A percentile compares a stretch with the other conserved stretches of the same genome.
These are phyloP conservation scores for Pleurotus sapidus DNA, from an alignment of 768 basidiomycete genomes.

Conservation along the genomic window DNA sequence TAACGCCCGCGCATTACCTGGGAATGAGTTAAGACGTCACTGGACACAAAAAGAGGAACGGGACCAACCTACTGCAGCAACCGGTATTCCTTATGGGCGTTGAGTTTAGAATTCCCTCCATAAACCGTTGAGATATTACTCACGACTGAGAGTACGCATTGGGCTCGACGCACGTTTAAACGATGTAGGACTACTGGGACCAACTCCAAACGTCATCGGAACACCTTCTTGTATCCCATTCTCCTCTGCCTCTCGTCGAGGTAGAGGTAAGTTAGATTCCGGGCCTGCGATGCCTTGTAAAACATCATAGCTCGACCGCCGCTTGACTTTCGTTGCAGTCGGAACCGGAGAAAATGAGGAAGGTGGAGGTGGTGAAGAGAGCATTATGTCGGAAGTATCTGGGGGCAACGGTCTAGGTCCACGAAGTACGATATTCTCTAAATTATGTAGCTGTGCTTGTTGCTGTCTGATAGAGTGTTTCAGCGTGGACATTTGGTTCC, in stretches of 20 bases:
- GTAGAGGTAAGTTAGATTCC: conserved; percentile 72
- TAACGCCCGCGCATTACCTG: conserved; percentile 82
- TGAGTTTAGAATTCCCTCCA: too few relatives aligned
- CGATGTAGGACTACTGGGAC: conserved; percentile 31
- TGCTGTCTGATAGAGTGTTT: conserved; percentile 84
- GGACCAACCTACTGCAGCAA: conserved; percentile 72
- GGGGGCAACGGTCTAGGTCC: conserved; percentile 62
- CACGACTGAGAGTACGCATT: conserved; percentile 77
- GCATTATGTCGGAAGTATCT: conserved; percentile 12
- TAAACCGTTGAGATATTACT: conserved; percentile 25
- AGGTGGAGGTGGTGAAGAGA: conserved; percentile 30
- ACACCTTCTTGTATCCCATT: conserved; percentile 74
- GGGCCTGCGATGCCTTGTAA: conserved; percentile 71
- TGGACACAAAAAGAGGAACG: conserved; percentile 9
- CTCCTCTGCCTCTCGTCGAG: conserved; percentile 50
- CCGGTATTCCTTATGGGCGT: conserved; percentile 59
- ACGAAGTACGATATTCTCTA: conserved; percentile 67
- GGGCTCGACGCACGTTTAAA: conserved; percentile 66
- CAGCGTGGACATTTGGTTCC: conserved; percentile 77
- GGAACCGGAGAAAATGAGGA: conserved; percentile 22
- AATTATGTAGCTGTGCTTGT: conserved; percentile 70
- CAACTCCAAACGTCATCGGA: conserved; percentile 51
- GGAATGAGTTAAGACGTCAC: conserved; percentile 17
- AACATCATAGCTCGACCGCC: conserved; percentile 71
- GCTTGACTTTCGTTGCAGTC: conserved; percentile 30